Evolutionary conservation across 2,329 filamentous ascomycete species (phyloP).

Genomic region (Claviceps digitariae): DNA sequence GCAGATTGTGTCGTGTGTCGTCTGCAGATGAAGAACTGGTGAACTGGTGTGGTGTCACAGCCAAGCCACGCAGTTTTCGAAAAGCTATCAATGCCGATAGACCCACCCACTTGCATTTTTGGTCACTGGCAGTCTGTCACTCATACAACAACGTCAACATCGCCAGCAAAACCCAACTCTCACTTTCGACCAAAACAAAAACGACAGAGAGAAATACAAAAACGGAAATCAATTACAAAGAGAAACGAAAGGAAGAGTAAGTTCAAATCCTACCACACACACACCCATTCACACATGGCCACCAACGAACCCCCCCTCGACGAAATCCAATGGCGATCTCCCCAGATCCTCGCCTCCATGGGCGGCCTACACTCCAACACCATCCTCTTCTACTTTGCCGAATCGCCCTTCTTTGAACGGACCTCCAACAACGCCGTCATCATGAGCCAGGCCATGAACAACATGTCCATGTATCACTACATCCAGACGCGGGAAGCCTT

Average conservation of each 20-base stretch:
- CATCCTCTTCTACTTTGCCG: constrained; percentile 54
- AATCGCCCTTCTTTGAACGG: constrained; percentile 54
- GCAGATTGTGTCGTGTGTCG: too few species aligned
- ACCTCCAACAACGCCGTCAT: constrained; percentile 56
- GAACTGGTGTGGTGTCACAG: too few species aligned
- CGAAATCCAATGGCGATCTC: constrained; percentile 53
- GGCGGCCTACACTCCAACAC: constrained; percentile 50
- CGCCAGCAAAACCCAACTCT: too few species aligned
- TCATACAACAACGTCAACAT: too few species aligned
- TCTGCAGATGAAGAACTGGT: too few species aligned
- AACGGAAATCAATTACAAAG: not conserved
- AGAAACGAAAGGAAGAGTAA: too few species aligned
- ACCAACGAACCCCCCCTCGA: constrained; percentile 43
- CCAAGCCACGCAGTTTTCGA: too few species aligned
- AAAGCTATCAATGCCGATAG: too few species aligned
- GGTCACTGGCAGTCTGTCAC: too few species aligned
- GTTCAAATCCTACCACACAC: too few species aligned
- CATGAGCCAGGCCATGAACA: constrained; percentile 47
- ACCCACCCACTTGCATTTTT: too few species aligned
- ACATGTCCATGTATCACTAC: constrained; percentile 41
- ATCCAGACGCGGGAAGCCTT: constrained; percentile 50
- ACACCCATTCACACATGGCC: constrained; percentile 10
- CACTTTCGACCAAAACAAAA: too few species aligned
- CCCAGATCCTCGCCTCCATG: constrained; percentile 33
- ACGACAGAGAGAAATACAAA: not conserved